A percentile compares a stretch with the other conserved stretches of the same genome.
Conservation (phyloP, 768 basidiomycete species). For the Amanita subjunquillea region DNA sequence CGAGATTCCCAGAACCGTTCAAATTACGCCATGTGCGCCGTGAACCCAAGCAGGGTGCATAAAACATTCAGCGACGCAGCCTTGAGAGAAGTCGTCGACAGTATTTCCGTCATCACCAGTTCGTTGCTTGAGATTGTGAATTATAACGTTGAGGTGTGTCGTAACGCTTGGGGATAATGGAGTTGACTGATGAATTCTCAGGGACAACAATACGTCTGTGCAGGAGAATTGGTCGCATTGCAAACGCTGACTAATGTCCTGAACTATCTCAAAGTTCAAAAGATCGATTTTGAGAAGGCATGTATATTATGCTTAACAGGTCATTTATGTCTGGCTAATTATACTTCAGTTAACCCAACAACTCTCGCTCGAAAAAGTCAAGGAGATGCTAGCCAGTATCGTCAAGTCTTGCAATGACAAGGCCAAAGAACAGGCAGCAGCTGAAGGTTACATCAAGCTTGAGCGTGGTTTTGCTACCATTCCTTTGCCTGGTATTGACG, state of each 20-base stretch:
- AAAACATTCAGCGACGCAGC: constrained; percentile 92
- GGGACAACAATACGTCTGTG: constrained; percentile 99
- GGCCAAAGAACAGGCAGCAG: constrained; percentile 68
- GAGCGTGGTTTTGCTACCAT: constrained; percentile 97
- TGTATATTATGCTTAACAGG: neutral
- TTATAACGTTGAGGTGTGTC: constrained; percentile 77
- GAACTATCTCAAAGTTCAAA: constrained; percentile 94
- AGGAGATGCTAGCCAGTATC: constrained; percentile 91
- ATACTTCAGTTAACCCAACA: constrained; percentile 66
- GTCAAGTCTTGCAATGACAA: constrained; percentile 71
- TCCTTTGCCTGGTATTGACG: constrained; percentile 93
- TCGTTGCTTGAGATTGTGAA: constrained; percentile 97
- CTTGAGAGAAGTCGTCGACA: constrained; percentile 94
- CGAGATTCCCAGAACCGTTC: constrained; percentile 89
- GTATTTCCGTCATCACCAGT: constrained; percentile 65
- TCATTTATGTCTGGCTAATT: constrained; percentile 5
- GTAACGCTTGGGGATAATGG: constrained; percentile 1
- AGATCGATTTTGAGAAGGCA: constrained; percentile 87
- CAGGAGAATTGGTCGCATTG: constrained; percentile 88
- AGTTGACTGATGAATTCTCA: constrained; percentile 18
- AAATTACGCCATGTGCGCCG: constrained; percentile 99
- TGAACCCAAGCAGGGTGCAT: constrained; percentile 92
- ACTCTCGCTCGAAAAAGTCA: constrained; percentile 85
- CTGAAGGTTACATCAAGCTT: constrained; percentile 84
- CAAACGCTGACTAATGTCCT: constrained; percentile 93